Conservation (phyloP, 164 flowering plant species). For the Pachysandra terminalis region DNA sequence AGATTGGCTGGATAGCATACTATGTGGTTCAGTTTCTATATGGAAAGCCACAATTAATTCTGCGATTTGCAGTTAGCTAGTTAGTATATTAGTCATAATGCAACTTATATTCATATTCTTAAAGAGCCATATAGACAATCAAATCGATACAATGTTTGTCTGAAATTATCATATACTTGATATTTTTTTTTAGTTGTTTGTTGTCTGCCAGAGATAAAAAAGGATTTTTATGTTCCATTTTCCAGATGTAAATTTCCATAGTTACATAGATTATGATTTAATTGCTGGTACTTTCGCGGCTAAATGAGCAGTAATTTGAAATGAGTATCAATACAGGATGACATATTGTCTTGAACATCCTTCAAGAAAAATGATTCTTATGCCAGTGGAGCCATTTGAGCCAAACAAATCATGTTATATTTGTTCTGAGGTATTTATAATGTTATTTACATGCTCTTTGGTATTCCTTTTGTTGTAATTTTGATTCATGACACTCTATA, state of each 20-base stretch:
- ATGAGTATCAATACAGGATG: constrained; percentile 45
- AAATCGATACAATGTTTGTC: not conserved
- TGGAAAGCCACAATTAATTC: not conserved
- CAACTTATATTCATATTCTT: too few relatives aligned
- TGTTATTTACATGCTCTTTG: constrained; percentile 2
- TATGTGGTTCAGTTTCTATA: not conserved
- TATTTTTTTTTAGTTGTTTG: too few relatives aligned
- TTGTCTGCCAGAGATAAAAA: too few relatives aligned
- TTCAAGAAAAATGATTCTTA: constrained; percentile 72
- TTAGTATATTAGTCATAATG: not conserved
- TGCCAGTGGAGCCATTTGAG: constrained; percentile 96
- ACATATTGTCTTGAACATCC: constrained; percentile 87
- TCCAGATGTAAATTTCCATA: too few relatives aligned
- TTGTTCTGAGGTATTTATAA: constrained; percentile 72
- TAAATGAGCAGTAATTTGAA: constrained; percentile 6
- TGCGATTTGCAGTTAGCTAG: not conserved
- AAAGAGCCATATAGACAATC: not conserved
- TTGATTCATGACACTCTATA: not conserved
- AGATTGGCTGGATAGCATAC: not conserved
- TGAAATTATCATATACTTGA: too few relatives aligned
- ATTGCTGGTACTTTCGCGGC: not conserved
- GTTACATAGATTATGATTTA: too few relatives aligned
- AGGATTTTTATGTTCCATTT: too few relatives aligned
- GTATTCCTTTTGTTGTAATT: not conserved
- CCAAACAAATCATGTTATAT: constrained; percentile 90